phyloP scores from a whole-genome alignment of 306 rosid genomes.

The Aeschynomene evenia region DNA sequence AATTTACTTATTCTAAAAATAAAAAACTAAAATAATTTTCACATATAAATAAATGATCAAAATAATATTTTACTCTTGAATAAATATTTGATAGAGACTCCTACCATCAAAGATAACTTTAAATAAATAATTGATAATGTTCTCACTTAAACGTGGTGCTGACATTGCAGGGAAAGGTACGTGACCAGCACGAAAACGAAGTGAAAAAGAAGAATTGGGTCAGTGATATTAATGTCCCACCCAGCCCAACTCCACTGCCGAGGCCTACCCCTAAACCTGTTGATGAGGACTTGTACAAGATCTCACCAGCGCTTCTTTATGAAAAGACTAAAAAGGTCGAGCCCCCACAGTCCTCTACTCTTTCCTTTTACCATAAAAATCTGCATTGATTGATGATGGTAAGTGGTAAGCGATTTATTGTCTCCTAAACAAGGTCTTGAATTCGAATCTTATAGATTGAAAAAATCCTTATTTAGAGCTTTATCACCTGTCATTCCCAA shows the following conservation, averaged over 20 bases:
- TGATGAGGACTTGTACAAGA: slow-evolving; percentile 81
- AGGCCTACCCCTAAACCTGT: slow-evolving; percentile 62
- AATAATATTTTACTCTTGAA: too few relatives aligned
- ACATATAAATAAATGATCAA: too few relatives aligned
- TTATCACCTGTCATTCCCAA: too few relatives aligned
- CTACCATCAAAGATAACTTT: slow-evolving; percentile 8
- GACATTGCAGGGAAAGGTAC: slow-evolving; percentile 55
- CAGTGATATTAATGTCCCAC: slow-evolving; percentile 29
- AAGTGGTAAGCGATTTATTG: too few relatives aligned
- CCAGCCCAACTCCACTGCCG: slow-evolving; percentile 29
- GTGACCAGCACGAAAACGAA: slow-evolving; percentile 46
- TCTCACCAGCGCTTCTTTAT: slow-evolving; percentile 63
- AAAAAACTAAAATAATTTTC: too few relatives aligned
- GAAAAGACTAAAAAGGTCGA: slow-evolving; percentile 71
- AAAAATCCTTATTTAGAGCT: too few relatives aligned
- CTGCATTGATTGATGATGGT: too few relatives aligned
- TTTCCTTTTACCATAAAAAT: not conserved
- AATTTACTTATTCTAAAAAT: too few relatives aligned
- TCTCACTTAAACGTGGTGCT: not conserved
- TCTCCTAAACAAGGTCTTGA: too few relatives aligned
- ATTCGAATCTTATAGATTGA: too few relatives aligned
- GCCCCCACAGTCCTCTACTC: not conserved
- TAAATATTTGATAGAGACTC: too few relatives aligned
- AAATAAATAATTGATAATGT: slow-evolving; percentile 11
- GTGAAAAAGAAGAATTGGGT: slow-evolving; percentile 55